phyloP scores from a whole-genome alignment of 371 early-diverging fungal species.

The Lichtheimia corymbifera region DNA sequence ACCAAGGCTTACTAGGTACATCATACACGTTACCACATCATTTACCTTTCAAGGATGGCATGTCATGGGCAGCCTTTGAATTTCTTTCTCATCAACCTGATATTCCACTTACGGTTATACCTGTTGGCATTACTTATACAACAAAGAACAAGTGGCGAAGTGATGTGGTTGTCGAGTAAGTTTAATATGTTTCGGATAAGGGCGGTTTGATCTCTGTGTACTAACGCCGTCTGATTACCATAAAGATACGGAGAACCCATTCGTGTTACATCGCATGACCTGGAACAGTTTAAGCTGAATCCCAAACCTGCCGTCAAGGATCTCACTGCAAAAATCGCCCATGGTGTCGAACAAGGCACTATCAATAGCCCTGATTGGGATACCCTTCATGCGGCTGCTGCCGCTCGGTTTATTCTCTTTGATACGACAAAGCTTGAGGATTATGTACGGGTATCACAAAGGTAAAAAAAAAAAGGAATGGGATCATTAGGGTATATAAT shows the following conservation, averaged over 20 bases:
- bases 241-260: conserved; percentile 55
- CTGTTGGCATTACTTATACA: conserved; percentile 58
- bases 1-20: conserved; percentile 36
- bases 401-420: conserved; percentile 50
- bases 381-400: conserved; percentile 45
- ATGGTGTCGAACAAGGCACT: conserved; percentile 51
- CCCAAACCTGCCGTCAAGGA: conserved; percentile 45
- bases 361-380: conserved; percentile 64
- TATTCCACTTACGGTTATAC: conserved; percentile 32
- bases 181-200: background rate
- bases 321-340: conserved; percentile 47
- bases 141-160: conserved; percentile 61
- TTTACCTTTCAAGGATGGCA: conserved; percentile 55
- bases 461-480: conserved; percentile 24
- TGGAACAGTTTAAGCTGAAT: conserved; percentile 40
- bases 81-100: conserved; percentile 32
- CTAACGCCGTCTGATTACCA: background rate
- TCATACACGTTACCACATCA: conserved; percentile 57
- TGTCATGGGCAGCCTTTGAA: conserved; percentile 57
- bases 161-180: conserved; percentile 54
- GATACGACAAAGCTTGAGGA: conserved; percentile 45
- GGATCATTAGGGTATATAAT: background rate
- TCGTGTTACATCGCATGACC: conserved; percentile 29
- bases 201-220: background rate
- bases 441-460: conserved; percentile 51